Conservation (phyloP, 1,284 basidiomycete genomes). For the Neonothopanus nambi region DNA sequence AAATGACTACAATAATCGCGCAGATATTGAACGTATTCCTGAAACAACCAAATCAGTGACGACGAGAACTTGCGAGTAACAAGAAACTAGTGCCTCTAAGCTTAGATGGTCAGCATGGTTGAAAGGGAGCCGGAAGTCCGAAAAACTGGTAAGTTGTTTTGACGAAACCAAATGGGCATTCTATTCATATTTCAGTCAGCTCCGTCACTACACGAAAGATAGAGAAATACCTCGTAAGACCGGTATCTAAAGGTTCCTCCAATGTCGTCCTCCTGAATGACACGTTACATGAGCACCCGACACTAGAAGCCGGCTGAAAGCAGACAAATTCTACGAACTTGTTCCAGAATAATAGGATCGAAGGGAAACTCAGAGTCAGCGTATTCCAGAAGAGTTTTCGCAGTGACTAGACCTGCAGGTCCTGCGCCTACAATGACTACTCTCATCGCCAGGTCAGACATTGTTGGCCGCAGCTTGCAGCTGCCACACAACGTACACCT, state of each 20-base stretch:
- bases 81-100: conserved; percentile 35
- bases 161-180: conserved; percentile 59
- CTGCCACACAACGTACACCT: no score
- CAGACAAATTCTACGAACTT: conserved; percentile 18
- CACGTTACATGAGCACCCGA: background rate
- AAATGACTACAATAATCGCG: conserved; percentile 52
- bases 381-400: conserved; percentile 55
- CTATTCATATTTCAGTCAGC: conserved; percentile 30
- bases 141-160: conserved; percentile 65
- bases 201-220: background rate
- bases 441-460: conserved; percentile 22
- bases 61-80: background rate
- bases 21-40: conserved; percentile 63
- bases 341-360: conserved; percentile 57
- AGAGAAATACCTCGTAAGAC: conserved; percentile 36
- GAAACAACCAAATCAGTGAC: background rate
- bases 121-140: conserved; percentile 59
- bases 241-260: conserved; percentile 61
- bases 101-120: conserved; percentile 59
- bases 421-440: conserved; percentile 51
- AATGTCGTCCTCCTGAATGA: conserved; percentile 46
- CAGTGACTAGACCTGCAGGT: conserved; percentile 58
- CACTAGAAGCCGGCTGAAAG: background rate
- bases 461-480: background rate
- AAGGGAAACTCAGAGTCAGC: conserved; percentile 41